A percentile compares a stretch with the other conserved stretches of the same genome.
Conservation (phyloP, 2,329 filamentous ascomycete genomes). For the Fusarium neocosmosporiellum region DNA sequence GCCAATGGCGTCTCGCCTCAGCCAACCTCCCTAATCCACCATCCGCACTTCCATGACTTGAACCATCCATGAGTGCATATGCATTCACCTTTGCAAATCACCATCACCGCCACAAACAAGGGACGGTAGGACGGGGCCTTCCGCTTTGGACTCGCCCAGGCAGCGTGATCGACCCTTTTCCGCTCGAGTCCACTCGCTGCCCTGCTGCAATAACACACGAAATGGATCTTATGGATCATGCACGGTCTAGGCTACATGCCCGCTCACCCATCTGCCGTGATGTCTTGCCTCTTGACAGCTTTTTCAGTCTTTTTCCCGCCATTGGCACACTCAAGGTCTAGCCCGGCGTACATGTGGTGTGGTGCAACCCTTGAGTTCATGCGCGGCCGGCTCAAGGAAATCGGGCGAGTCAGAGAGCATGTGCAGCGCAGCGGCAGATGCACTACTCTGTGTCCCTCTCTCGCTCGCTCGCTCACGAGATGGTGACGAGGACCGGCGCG, state of each 20-base stretch:
- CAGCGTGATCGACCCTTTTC: neutral
- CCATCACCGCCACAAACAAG: constrained; percentile 9
- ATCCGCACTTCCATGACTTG: constrained; percentile 11
- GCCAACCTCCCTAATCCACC: constrained; percentile 15
- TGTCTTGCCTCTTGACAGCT: constrained; percentile 29
- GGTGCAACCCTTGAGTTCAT: constrained; percentile 36
- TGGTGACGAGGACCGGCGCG: neutral
- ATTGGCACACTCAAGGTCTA: constrained; percentile 19
- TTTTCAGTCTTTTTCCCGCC: constrained; percentile 2
- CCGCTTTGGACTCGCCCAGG: constrained; percentile 11
- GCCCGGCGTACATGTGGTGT: constrained; percentile 25
- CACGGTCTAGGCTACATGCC: constrained; percentile 22
- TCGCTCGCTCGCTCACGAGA: neutral
- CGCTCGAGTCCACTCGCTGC: neutral
- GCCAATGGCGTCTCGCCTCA: constrained; percentile 30
- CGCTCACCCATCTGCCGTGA: constrained; percentile 28
- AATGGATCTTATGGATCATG: constrained; percentile 38
- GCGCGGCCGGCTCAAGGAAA: constrained; percentile 18
- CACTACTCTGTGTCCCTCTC: constrained; percentile 13
- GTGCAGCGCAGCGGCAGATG: neutral
- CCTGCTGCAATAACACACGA: constrained; percentile 11
- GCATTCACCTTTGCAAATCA: constrained; percentile 31
- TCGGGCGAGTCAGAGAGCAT: constrained; percentile 18
- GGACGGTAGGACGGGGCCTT: neutral
- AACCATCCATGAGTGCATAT: constrained; percentile 17